Conservation (phyloP, 345 rosid genomes). For the Citrus glauca region DNA sequence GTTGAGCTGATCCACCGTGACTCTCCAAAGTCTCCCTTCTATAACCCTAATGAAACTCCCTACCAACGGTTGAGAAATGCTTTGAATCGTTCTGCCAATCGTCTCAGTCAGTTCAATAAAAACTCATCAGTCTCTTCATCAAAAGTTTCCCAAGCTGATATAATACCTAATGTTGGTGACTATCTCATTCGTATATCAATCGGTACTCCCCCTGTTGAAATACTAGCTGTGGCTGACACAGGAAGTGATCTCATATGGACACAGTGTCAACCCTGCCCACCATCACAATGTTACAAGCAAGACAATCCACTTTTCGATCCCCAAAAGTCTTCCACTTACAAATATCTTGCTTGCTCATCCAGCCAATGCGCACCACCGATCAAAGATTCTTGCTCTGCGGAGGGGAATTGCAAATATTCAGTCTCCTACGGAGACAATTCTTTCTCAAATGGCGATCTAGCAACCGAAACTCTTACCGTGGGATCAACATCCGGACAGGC, state of each 20-base stretch:
- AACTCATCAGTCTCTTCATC: background rate
- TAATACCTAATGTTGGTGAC: background rate
- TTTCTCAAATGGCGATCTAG: conserved; percentile 34
- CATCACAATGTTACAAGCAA: conserved; percentile 26
- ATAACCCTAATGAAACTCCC: conserved; percentile 5
- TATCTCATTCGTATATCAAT: conserved; percentile 20
- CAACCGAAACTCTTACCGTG: conserved; percentile 41
- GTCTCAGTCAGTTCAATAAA: conserved; percentile 1
- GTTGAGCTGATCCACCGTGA: too few relatives aligned
- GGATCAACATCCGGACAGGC: conserved; percentile 33
- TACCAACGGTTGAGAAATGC: conserved; percentile 7
- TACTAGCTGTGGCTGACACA: conserved; percentile 12
- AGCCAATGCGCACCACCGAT: conserved; percentile 10
- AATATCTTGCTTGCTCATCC: conserved; percentile 27
- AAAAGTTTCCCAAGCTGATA: background rate
- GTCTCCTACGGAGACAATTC: conserved; percentile 33
- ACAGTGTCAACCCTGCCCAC: conserved; percentile 28
- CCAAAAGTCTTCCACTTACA: conserved; percentile 34
- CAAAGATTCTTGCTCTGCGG: conserved; percentile 1
- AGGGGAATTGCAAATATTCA: conserved; percentile 24
- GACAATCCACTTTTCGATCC: conserved; percentile 32
- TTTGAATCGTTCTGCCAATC: conserved; percentile 6
- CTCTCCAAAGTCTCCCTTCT: conserved; percentile 15
- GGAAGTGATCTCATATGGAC: conserved; percentile 17
- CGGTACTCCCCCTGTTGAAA: conserved; percentile 17